These are phyloP conservation scores for Salmacisia buchloeana DNA, from an alignment of 1,284 basidiomycete genomes.

Conservation along the genomic window DNA sequence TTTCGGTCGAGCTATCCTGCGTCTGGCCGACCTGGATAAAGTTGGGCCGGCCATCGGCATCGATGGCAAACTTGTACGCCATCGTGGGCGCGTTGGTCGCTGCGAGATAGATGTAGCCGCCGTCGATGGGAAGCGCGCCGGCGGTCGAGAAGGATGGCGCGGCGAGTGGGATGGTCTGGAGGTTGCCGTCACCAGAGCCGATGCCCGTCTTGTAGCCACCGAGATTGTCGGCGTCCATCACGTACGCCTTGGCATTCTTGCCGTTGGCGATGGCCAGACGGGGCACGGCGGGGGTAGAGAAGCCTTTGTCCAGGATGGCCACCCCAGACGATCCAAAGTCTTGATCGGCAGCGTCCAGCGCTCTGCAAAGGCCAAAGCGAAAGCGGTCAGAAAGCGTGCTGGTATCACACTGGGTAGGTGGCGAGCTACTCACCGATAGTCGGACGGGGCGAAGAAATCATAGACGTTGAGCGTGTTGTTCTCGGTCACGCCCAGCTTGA, in stretches of 20 bases:
- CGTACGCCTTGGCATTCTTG: conserved; percentile 18
- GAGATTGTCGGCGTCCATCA: conserved; percentile 18
- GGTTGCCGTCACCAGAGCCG: conserved; percentile 14
- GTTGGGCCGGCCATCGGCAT: conserved; percentile 12
- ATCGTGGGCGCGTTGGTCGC: conserved; percentile 8
- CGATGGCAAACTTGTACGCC: conserved; percentile 15
- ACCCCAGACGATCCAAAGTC: conserved; percentile 17
- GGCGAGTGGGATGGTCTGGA: conserved; percentile 16
- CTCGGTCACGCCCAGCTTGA: conserved; percentile 10
- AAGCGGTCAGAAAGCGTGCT: too few species aligned
- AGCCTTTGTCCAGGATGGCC: conserved; percentile 11
- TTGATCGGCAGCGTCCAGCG: conserved; percentile 16
- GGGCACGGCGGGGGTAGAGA: conserved; percentile 6
- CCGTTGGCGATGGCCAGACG: conserved; percentile 15
- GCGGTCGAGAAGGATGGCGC: conserved; percentile 17
- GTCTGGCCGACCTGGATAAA: conserved; percentile 18
- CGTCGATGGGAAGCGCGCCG: conserved; percentile 13
- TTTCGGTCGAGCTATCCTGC: not conserved
- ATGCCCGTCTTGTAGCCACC: conserved; percentile 17
- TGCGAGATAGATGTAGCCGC: conserved; percentile 17
- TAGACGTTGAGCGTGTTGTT: conserved; percentile 5
- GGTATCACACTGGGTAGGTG: too few species aligned
- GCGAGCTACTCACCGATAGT: too few species aligned
- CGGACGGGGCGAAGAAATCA: conserved; percentile 16
- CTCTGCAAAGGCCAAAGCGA: too few species aligned